Conservation (phyloP, 2,329 filamentous ascomycete species). For the Pseudophaeomoniella oleicola region DNA sequence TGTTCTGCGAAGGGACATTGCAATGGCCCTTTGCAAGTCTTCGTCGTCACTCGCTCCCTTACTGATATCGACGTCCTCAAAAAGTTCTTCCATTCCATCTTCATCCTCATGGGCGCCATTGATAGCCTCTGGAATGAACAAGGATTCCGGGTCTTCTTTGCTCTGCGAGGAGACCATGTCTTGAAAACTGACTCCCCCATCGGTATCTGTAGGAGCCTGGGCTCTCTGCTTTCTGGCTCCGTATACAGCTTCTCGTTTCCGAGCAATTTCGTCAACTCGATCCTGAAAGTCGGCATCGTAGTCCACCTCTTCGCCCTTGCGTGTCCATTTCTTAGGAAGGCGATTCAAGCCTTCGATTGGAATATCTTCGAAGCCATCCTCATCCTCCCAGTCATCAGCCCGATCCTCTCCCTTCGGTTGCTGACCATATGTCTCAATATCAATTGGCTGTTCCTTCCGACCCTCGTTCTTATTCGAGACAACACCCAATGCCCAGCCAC, state of each 20-base stretch:
- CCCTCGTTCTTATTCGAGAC: constrained; percentile 74
- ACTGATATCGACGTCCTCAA: constrained; percentile 34
- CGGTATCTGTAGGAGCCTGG: background rate
- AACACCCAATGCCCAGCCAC: constrained; percentile 89
- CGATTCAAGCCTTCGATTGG: constrained; percentile 82
- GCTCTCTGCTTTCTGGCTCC: constrained; percentile 19
- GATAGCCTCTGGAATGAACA: constrained; percentile 38
- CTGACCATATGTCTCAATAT: constrained; percentile 49
- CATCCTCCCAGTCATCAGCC: constrained; percentile 50
- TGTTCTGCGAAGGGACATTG: constrained; percentile 54
- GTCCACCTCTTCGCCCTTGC: constrained; percentile 20
- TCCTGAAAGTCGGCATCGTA: constrained; percentile 22
- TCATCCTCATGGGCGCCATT: constrained; percentile 27
- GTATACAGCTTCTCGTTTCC: constrained; percentile 32
- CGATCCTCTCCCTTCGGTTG: constrained; percentile 42
- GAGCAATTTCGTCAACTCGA: constrained; percentile 19
- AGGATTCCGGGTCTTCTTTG: constrained; percentile 32
- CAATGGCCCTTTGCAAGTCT: constrained; percentile 69
- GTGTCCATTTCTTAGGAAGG: constrained; percentile 47
- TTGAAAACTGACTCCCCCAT: constrained; percentile 1
- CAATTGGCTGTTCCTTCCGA: constrained; percentile 74
- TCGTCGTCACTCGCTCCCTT: constrained; percentile 42
- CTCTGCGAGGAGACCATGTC: background rate
- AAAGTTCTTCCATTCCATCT: constrained; percentile 35
- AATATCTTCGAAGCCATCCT: constrained; percentile 79